phyloP scores from a whole-genome alignment of 495 filamentous ascomycete genomes.

The Daldinia grandis region DNA sequence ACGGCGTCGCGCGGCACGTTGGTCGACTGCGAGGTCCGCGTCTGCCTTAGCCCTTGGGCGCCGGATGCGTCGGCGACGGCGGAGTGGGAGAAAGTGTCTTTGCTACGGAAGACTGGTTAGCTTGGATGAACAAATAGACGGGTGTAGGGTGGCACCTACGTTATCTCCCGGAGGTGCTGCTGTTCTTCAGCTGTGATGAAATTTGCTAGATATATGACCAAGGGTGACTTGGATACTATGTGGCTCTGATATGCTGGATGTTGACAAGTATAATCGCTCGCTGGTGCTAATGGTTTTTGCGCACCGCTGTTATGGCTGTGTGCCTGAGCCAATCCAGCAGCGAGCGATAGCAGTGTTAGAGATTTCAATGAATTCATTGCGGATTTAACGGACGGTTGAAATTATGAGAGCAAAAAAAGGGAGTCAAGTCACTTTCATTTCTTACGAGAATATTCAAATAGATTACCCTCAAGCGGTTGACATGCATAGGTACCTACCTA shows the following conservation, averaged over 20 bases:
- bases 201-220: slow-evolving; percentile 64
- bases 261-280: slow-evolving; percentile 45
- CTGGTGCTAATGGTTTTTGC: slow-evolving; percentile 34
- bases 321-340: slow-evolving; percentile 26
- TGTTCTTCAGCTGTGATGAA: slow-evolving; percentile 56
- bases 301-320: slow-evolving; percentile 30
- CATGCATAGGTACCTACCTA: too few relatives aligned
- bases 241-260: slow-evolving; percentile 59
- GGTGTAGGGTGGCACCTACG: slow-evolving; percentile 42
- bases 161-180: slow-evolving; percentile 51
- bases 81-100: slow-evolving; percentile 53
- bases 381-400: neutral
- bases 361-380: slow-evolving; percentile 39
- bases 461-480: neutral
- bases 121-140: neutral
- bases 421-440: neutral
- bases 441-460: neutral
- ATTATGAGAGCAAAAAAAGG: neutral
- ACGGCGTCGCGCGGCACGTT: slow-evolving; percentile 60
- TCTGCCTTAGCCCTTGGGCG: slow-evolving; percentile 41
- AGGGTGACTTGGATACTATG: slow-evolving; percentile 61
- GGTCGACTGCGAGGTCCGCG: slow-evolving; percentile 58
- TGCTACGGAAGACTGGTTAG: slow-evolving; percentile 33
- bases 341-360: slow-evolving; percentile 33
- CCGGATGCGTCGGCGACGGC: slow-evolving; percentile 48